Conservation (phyloP, 257 asterid genomes). For the Handroanthus guayacan region DNA sequence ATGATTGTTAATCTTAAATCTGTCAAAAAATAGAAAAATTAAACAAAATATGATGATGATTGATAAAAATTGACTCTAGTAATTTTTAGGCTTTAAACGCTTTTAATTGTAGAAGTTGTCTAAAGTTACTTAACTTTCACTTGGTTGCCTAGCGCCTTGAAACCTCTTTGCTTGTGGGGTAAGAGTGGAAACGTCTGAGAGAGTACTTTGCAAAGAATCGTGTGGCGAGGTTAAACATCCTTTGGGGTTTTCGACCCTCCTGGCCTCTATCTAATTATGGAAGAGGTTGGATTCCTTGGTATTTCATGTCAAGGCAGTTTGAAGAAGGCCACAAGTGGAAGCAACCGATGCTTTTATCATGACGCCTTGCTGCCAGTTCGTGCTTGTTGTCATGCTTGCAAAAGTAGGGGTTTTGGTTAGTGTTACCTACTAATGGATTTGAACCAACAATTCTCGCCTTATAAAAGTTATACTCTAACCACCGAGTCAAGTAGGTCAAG, state of each 20-base stretch:
- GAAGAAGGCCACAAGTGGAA: slow-evolving; percentile 27
- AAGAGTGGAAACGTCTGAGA: neutral
- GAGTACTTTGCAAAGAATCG: neutral
- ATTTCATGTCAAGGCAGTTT: slow-evolving; percentile 13
- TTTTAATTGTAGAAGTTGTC: no score
- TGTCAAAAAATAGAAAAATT: no score
- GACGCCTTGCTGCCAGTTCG: slow-evolving; percentile 1
- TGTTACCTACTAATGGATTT: no score
- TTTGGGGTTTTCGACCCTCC: neutral
- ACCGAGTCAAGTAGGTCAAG: no score
- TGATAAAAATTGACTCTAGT: no score
- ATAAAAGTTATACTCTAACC: no score
- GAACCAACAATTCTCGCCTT: no score
- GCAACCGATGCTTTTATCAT: slow-evolving; percentile 23
- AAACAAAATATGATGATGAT: no score
- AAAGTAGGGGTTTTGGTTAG: no score
- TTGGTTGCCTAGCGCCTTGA: slow-evolving; percentile 13
- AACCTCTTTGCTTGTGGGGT: slow-evolving; percentile 17
- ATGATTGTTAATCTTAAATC: no score
- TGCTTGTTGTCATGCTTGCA: slow-evolving; percentile 8
- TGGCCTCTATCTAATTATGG: neutral
- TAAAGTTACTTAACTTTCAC: neutral
- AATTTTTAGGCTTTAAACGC: no score
- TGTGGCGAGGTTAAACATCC: neutral
- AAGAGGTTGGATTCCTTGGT: slow-evolving; percentile 3